Conservation (phyloP, 2,329 filamentous ascomycete species). For the Corynespora cassiicola region DNA sequence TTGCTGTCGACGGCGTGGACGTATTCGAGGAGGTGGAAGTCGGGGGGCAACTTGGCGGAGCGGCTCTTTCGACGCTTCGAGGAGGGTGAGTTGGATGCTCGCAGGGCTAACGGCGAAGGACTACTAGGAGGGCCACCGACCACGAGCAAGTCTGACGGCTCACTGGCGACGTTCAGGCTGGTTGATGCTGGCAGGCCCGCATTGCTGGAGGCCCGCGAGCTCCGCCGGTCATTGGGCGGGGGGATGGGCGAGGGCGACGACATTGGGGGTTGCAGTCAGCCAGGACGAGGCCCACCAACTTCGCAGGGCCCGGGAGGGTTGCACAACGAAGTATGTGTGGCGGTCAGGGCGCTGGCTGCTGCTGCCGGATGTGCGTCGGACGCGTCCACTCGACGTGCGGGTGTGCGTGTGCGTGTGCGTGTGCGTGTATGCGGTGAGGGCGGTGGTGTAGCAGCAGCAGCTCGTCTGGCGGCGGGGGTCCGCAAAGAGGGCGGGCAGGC, state of each 20-base stretch:
- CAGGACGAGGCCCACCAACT: no score
- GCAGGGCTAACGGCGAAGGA: slow-evolving; percentile 46
- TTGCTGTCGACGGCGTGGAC: slow-evolving; percentile 63
- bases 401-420: no score
- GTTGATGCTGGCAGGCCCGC: slow-evolving; percentile 26
- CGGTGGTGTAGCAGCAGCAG: not conserved
- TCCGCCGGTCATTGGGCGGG: slow-evolving; percentile 42
- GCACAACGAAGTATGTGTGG: no score
- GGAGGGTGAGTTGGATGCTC: slow-evolving; percentile 46
- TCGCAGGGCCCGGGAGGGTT: no score
- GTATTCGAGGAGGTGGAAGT: slow-evolving; percentile 66
- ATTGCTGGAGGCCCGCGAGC: slow-evolving; percentile 41
- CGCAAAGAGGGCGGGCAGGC: slow-evolving; percentile 4
- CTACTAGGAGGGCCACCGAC: slow-evolving; percentile 47
- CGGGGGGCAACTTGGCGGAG: slow-evolving; percentile 49
- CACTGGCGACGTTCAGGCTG: slow-evolving; percentile 16
- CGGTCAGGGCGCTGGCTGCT: no score
- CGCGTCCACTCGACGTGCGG: no score
- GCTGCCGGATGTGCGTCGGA: no score
- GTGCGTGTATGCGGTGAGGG: no score
- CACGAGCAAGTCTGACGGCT: slow-evolving; percentile 33
- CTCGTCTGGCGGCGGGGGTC: slow-evolving; percentile 1
- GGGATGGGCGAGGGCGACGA: slow-evolving; percentile 44
- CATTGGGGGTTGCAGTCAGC: slow-evolving; percentile 32
- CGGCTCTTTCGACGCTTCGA: slow-evolving; percentile 43